Conservation (phyloP, 208 protist genomes). For the Tetramitus jugosus region DNA sequence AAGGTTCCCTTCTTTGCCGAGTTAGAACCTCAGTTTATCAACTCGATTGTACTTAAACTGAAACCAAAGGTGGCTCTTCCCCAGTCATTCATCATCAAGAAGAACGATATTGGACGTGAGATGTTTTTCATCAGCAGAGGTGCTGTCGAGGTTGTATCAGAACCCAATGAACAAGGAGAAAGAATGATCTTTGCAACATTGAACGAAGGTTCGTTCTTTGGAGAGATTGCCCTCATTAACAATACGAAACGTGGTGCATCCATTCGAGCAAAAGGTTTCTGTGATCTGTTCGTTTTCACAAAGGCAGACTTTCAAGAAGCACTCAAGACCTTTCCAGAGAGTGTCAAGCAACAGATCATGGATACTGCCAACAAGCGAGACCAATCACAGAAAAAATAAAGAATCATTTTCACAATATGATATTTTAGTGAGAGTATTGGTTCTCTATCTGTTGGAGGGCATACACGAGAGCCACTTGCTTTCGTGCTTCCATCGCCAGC, state of each 20-base stretch:
- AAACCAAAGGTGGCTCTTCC: constrained; percentile 31
- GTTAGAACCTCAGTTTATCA: constrained; percentile 34
- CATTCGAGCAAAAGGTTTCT: constrained; percentile 28
- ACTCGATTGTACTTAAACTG: constrained; percentile 32
- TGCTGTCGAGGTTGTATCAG: constrained; percentile 31
- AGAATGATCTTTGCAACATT: constrained; percentile 27
- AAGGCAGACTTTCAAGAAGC: constrained; percentile 35
- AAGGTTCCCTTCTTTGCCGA: constrained; percentile 33
- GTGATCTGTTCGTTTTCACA: constrained; percentile 31
- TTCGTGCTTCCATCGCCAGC: constrained; percentile 6
- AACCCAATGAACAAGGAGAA: constrained; percentile 28
- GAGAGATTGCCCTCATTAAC: constrained; percentile 33
- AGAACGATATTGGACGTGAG: constrained; percentile 35
- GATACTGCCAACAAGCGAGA: not conserved
- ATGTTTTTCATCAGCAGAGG: constrained; percentile 37
- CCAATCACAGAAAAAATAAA: constrained; percentile 5
- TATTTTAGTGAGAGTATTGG: too few species aligned
- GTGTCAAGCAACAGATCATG: not conserved
- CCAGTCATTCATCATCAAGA: constrained; percentile 28
- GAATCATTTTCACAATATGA: too few species aligned
- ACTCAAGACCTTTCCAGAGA: constrained; percentile 25
- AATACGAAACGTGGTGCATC: constrained; percentile 28
- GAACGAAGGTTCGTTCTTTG: constrained; percentile 33
- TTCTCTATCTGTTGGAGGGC: too few species aligned
- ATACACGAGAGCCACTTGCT: constrained; percentile 6